Evolutionary conservation across 495 filamentous ascomycete species (phyloP), one percentile per base, ranked within the genome.

Genomic region (Pyrenula massariospora): DNA sequence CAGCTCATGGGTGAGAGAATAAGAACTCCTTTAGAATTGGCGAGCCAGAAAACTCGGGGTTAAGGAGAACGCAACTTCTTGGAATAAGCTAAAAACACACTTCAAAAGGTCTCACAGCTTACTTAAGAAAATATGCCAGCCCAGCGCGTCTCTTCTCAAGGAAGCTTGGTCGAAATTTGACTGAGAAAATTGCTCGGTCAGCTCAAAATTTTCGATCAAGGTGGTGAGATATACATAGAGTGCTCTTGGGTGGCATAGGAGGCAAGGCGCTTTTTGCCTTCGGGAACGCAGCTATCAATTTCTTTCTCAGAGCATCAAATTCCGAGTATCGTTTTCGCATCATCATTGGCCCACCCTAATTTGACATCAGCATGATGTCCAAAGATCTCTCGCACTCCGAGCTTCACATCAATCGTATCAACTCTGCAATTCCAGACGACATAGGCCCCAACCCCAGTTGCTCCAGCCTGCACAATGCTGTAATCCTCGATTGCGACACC

Each of bases 341-440:
- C 52, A 73, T 73, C 60, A 86, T 80, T 15, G 77, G 73, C 25
- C 82, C 83, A 15, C 82, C 80, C 78, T 84, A 36, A 2, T 59
- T 19, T 21, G 11, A 20, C 19, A 25, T 48, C 63, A 70, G 57
- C 58, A 61, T 23, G 55, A 63, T 56, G 58, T 47, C 53, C 60
- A 48, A 57, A 55, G 55, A 57, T 48, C 24, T 19, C 49, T 22
- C 48, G 56, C 57, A 47, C 58, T 36, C 54, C 23, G 42, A 36
- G 23, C 77, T 80, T 63, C 60, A 86, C 85, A 71, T 88, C 81
- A 25, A 88, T 71, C 2, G 85, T 88, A 62, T 84, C 77, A 36
- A 89, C 78, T 24, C 66, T 81, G 62, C 82, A 86, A 65, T 83
- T 84, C 86, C 86, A 89, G 19, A 87, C 84, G 22, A 88, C 84